Base-by-base conservation (phyloP, 257 asterid genomes). In the Forsythia suspensa region DNA sequence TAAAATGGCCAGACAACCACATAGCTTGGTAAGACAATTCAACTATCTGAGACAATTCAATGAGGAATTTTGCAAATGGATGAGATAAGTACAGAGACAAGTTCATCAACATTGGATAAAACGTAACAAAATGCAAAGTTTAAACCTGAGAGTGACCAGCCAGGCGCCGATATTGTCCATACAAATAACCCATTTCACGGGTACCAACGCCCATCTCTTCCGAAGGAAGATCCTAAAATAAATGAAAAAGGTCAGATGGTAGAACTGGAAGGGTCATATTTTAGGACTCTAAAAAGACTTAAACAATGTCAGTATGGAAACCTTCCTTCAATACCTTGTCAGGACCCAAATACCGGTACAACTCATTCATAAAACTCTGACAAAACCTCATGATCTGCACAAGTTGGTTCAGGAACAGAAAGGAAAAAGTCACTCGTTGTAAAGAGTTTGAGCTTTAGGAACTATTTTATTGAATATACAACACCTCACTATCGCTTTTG, bases 131-230 rank as follows among this genome's bases (percentile, higher is more conserved):
- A 9, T 12, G 63, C 34, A 71, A 73, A 51, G 77, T 73, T 80
- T 75, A 80, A 73, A 94, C 99, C 99, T 95, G 99, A 80, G 98
- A 93, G 84, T 95, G 93, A 80, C 99, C 99, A 52, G 92, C 90
- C 77, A 95, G 86, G 69, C 98, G 98, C 69, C 99, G 87, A 87
- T 95, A 95, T 76, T 95, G 99, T 63, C 99, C 99, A 78, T 90
- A 92, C 74, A 95, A 85, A 84, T 90, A 95, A 80, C 99, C 99
- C 98, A 95, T 95, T 84, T 95, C 99, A 70, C 97, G 98, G 66
- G 97, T 87, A 55, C 98, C 97, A 74, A 95, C 99, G 12, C 99
- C 99, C 92, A 93, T 90, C 84, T 94, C 99, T 86, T 95, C 99
- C 8, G 97, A 93, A 83, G 99, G 99, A 80, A 95, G 97, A 82